Evolutionary conservation across 2,329 filamentous ascomycete species (phyloP), one percentile per base, ranked within the genome.

Genomic region (Xylariaceae sp.): DNA sequence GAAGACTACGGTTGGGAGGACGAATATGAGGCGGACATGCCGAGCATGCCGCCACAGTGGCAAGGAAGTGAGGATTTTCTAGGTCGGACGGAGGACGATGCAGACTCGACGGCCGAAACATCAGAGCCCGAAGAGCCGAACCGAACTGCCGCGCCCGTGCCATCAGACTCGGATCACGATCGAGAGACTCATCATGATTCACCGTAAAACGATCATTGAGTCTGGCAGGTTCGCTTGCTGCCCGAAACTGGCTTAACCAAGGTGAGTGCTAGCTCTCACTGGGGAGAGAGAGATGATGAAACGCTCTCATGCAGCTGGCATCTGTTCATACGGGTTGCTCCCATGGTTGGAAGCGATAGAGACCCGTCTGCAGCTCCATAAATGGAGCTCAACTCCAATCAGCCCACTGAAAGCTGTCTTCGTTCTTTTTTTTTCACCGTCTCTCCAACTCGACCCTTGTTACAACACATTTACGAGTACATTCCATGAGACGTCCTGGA

Each of bases 1-100:
- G 87, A 90, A 63, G 84, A 89, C 67, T 90, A 89, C 68, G 87
- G 86, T 11, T 91, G 88, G 88, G 82, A 81, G 45, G 83, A 88
- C 55, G 82, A 84, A 50, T 85, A 87, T 66, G 86, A 88, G 58
- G 80, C 82, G 57, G 78, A 81, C 54, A 75, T 86, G 66, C 83
- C 84, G 9, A 76, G 75, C 2, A 81, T 80, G 72, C 84, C 84
- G n/a, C 83, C 83, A 7, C 84, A 87, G 70, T 87, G 83, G 83
- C 84, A 87, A 72, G 85, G 84, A 17, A 87, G 84, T 65, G 84
- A 88, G 67, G 85, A 87, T 67, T 74, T 86, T 50, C 74, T 86
- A 3, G 79, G 79, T 53, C 77, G 77, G 50, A 49, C 4, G 71
- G 72, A 78, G 54, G 76, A 75, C 30, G 73, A 74, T 51, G 76